Evolutionary conservation across 305 asterid species (phyloP).

Genomic region (Fraxinus angustifolia): DNA sequence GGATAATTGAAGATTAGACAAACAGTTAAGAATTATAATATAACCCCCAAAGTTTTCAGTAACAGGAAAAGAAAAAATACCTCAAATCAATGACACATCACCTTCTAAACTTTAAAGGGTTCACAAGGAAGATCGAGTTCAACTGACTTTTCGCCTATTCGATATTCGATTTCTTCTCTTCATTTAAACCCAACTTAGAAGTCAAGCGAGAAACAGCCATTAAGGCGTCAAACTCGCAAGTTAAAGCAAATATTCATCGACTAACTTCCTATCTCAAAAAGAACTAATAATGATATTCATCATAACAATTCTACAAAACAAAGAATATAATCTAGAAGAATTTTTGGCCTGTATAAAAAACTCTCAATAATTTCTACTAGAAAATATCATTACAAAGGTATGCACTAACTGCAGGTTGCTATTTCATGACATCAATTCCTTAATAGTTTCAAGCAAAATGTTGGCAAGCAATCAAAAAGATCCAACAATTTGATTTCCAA

Average conservation of each 20-base stretch:
- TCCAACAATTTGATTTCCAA: slow-evolving; percentile 1
- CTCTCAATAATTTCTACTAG: not conserved
- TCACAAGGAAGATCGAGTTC: not conserved
- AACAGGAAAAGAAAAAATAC: not conserved
- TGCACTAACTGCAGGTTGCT: not conserved
- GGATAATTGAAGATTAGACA: not conserved
- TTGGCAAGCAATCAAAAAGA: not conserved
- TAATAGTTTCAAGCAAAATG: not conserved
- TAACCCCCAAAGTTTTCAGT: not conserved
- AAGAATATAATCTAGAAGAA: not conserved
- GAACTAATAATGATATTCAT: not conserved
- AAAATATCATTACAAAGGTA: not conserved
- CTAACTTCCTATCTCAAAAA: not conserved
- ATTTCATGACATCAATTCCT: not conserved
- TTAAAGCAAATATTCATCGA: not conserved
- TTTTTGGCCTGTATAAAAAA: not conserved
- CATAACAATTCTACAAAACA: not conserved
- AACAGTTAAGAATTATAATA: not conserved
- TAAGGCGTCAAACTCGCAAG: not conserved
- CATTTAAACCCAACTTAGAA: not conserved
- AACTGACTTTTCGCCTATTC: not conserved
- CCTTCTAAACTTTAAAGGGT: not conserved
- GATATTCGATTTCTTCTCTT: not conserved
- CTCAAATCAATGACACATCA: not conserved
- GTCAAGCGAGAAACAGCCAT: not conserved